Percentiles rank a stretch among this genome's conserved stretches.
Conservation (phyloP, 768 basidiomycete genomes). For the Mycena haematopus region DNA sequence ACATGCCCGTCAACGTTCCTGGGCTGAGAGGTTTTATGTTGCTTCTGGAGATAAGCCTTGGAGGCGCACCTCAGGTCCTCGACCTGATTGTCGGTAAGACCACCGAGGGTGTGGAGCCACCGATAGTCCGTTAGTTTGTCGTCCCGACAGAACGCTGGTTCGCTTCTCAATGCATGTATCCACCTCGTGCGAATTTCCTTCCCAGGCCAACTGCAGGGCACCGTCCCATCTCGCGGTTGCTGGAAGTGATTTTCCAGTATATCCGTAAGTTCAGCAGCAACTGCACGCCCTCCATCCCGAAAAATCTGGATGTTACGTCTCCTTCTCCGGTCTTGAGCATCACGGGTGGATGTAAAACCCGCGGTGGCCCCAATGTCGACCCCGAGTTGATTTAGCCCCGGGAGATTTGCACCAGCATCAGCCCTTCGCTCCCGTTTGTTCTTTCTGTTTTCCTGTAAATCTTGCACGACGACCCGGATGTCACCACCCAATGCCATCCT, state of each 20-base stretch:
- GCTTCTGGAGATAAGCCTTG: slow-evolving; percentile 3
- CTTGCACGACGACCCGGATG: slow-evolving; percentile 7
- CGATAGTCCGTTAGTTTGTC: slow-evolving; percentile 1
- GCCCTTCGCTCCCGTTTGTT: too few relatives aligned
- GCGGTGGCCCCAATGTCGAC: neutral
- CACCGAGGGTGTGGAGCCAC: slow-evolving; percentile 7
- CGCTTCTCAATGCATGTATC: slow-evolving; percentile 3
- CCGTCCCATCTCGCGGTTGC: neutral
- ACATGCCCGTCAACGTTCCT: too few relatives aligned
- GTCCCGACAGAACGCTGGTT: slow-evolving; percentile 11
- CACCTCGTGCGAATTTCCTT: neutral
- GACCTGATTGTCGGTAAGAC: neutral
- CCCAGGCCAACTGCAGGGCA: neutral
- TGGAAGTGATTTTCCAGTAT: slow-evolving; percentile 8
- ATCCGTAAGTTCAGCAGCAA: neutral
- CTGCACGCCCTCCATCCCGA: neutral
- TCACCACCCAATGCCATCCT: slow-evolving; percentile 17
- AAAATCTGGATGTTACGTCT: neutral
- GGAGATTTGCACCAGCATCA: too few relatives aligned
- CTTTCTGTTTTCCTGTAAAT: too few relatives aligned
- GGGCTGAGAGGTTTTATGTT: too few relatives aligned
- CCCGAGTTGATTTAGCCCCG: neutral
- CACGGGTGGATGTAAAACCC: neutral
- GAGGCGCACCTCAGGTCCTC: neutral
- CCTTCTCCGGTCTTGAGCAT: neutral